Evolutionary conservation across 2,329 filamentous ascomycete species (phyloP).

Genomic region (Monilinia laxa): DNA sequence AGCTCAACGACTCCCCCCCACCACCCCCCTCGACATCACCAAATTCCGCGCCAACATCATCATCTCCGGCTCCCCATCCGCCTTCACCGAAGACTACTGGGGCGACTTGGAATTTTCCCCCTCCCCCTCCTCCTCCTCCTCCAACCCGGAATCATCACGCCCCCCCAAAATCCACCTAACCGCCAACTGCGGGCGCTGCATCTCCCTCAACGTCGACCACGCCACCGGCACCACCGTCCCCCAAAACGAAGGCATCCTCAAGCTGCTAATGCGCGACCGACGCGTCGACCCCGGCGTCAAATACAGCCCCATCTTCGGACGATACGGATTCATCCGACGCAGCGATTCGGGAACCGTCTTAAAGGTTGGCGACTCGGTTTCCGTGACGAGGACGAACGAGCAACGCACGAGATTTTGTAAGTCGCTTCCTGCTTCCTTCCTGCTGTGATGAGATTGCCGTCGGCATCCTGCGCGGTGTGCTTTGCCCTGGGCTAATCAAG

Average conservation of each 20-base stretch:
- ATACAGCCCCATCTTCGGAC: constrained; percentile 70
- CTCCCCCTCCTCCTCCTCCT: no score
- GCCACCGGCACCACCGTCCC: constrained; percentile 59
- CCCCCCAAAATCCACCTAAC: constrained; percentile 47
- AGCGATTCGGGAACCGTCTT: constrained; percentile 41
- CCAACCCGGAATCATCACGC: no score
- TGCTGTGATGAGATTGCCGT: no score
- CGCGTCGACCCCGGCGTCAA: constrained; percentile 67
- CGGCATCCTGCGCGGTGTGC: no score
- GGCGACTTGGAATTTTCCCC: constrained; percentile 57
- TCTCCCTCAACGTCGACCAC: constrained; percentile 71
- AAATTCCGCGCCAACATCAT: constrained; percentile 76
- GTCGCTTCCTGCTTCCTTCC: constrained; percentile 38
- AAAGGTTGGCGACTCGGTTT: constrained; percentile 50
- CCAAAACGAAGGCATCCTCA: constrained; percentile 61
- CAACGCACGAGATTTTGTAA: constrained; percentile 51
- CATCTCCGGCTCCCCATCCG: constrained; percentile 53
- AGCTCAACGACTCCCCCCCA: constrained; percentile 52
- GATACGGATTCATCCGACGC: constrained; percentile 62
- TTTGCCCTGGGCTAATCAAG: neutral
- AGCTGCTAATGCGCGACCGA: constrained; percentile 68
- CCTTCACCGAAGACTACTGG: constrained; percentile 75
- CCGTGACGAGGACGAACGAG: constrained; percentile 45
- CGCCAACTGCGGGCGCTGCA: constrained; percentile 68
- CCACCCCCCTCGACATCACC: constrained; percentile 57